These are phyloP conservation scores for Hypoxylon cercidicola DNA, from an alignment of 495 filamentous ascomycete species.

Conservation along the genomic window DNA sequence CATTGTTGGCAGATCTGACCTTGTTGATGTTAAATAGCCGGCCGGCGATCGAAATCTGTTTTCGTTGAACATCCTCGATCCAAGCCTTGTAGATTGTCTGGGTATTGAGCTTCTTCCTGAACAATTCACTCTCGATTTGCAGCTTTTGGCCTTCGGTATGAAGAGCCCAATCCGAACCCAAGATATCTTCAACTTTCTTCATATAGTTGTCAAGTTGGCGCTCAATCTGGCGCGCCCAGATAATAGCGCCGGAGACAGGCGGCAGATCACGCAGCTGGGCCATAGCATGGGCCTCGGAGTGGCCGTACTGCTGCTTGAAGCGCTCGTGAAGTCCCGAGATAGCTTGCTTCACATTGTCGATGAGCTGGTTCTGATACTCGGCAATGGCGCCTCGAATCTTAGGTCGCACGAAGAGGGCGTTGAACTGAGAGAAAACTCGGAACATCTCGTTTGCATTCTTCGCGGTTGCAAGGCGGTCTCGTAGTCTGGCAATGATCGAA, in stretches of 20 bases:
- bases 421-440: constrained; percentile 99
- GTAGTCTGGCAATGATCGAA: constrained; percentile 93
- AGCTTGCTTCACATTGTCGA: constrained; percentile 95
- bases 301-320: constrained; percentile 98
- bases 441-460: constrained; percentile 99
- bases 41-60: constrained; percentile 89
- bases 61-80: constrained; percentile 86
- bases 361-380: constrained; percentile 96
- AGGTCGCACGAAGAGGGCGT: constrained; percentile 94
- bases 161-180: constrained; percentile 91
- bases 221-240: constrained; percentile 97
- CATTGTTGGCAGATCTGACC: constrained; percentile 86
- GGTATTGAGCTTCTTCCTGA: constrained; percentile 95
- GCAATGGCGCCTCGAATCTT: constrained; percentile 98
- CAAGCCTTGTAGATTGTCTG: constrained; percentile 93
- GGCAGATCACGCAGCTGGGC: constrained; percentile 94
- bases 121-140: constrained; percentile 84
- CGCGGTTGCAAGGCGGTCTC: constrained; percentile 92
- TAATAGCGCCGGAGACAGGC: constrained; percentile 94
- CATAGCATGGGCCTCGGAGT: constrained; percentile 98
- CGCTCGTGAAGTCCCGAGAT: constrained; percentile 92
- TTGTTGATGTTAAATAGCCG: constrained; percentile 89
- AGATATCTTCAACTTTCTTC: constrained; percentile 95
- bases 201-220: constrained; percentile 93
- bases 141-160: constrained; percentile 96